Percentiles rank a stretch among this genome's conserved stretches.
Conservation (phyloP, 2,329 filamentous ascomycete species). For the Juglanconis juglandina region DNA sequence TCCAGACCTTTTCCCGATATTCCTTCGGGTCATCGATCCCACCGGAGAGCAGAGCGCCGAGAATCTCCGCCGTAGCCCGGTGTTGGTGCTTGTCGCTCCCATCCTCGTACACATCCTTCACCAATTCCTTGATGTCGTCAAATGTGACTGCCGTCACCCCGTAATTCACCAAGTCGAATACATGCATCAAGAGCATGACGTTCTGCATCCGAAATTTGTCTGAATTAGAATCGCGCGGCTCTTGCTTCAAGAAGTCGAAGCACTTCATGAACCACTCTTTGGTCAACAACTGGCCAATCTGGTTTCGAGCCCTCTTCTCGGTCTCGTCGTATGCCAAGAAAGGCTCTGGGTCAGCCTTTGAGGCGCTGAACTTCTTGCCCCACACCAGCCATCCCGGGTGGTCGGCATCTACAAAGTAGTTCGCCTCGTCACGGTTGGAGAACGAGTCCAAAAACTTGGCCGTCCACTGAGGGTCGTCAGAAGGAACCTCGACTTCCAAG, state of each 20-base stretch:
- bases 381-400: conserved; percentile 96
- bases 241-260: conserved; percentile 94
- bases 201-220: conserved; percentile 90
- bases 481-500: conserved; percentile 67
- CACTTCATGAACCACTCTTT: conserved; percentile 82
- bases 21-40: conserved; percentile 74
- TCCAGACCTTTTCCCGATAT: conserved; percentile 76
- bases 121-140: conserved; percentile 81
- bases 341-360: conserved; percentile 65
- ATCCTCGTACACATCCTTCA: conserved; percentile 76
- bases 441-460: conserved; percentile 75
- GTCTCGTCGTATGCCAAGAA: conserved; percentile 75
- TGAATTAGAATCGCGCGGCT: conserved; percentile 75
- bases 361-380: conserved; percentile 82
- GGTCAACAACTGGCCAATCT: conserved; percentile 77
- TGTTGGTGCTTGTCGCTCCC: conserved; percentile 98
- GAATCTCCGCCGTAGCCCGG: conserved; percentile 88
- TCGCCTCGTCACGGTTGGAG: conserved; percentile 62
- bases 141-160: conserved; percentile 75
- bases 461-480: conserved; percentile 77
- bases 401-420: conserved; percentile 89
- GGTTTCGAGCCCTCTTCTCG: conserved; percentile 68
- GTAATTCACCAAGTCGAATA: conserved; percentile 85
- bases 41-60: conserved; percentile 78
- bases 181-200: conserved; percentile 80